Percentiles rank a stretch among this genome's conserved stretches.
phyloP scores from a whole-genome alignment of 805 yeast species.

The Metschnikowia kunwiensis region DNA sequence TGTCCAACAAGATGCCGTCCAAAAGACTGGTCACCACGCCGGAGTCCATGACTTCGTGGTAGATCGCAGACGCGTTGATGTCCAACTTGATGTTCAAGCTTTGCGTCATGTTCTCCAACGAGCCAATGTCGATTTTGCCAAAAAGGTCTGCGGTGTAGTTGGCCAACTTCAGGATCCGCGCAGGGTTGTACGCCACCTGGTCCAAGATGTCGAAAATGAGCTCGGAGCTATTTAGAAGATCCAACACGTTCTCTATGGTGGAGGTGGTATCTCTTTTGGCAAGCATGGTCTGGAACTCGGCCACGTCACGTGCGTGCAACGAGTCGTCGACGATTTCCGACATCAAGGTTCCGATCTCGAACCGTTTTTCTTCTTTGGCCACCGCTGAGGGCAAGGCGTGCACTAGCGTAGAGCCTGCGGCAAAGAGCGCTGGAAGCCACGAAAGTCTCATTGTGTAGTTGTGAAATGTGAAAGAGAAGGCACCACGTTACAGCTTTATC shows the following conservation, averaged over 20 bases:
- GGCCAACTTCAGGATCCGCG: slow-evolving; percentile 27
- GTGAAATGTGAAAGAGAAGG: not conserved
- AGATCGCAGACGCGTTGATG: slow-evolving; percentile 20
- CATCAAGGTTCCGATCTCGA: slow-evolving; percentile 7
- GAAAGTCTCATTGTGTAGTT: slow-evolving; percentile 14
- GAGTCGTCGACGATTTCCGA: slow-evolving; percentile 9
- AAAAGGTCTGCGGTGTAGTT: slow-evolving; percentile 29
- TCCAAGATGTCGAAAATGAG: slow-evolving; percentile 36
- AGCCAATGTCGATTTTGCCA: slow-evolving; percentile 13
- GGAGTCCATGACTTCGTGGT: slow-evolving; percentile 27
- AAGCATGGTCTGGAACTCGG: slow-evolving; percentile 11
- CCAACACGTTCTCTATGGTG: slow-evolving; percentile 24
- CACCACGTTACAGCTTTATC: too few species aligned
- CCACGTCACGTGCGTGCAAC: slow-evolving; percentile 11
- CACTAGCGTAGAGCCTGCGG: slow-evolving; percentile 11
- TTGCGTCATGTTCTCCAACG: slow-evolving; percentile 8
- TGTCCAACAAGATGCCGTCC: slow-evolving; percentile 40
- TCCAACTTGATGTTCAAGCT: slow-evolving; percentile 17
- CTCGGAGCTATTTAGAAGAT: slow-evolving; percentile 31
- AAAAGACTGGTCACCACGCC: slow-evolving; percentile 33
- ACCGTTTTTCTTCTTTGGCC: slow-evolving; percentile 19
- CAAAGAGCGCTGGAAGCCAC: slow-evolving; percentile 10
- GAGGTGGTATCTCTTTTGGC: slow-evolving; percentile 22
- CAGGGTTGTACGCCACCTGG: slow-evolving; percentile 31
- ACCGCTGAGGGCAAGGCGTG: slow-evolving; percentile 22